These are phyloP conservation scores for Orobanche coerulescens DNA, from an alignment of 257 asterid species.

Conservation along the genomic window DNA sequence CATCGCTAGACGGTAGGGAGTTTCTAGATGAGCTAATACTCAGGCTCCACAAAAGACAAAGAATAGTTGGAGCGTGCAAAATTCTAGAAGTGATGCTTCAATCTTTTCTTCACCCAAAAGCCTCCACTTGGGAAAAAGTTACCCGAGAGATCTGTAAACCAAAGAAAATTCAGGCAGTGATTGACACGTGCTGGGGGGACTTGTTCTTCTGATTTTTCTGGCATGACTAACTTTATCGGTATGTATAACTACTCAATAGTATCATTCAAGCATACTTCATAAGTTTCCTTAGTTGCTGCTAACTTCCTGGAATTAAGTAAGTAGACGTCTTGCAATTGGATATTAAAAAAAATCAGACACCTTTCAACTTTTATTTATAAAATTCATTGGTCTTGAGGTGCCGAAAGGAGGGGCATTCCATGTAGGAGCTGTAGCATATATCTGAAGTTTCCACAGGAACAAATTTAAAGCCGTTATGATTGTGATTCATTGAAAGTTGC, in stretches of 20 bases:
- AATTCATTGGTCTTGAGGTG: too few relatives aligned
- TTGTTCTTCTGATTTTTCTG: constrained; percentile 43
- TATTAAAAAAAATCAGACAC: too few relatives aligned
- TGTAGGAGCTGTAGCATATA: neutral
- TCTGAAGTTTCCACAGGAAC: neutral
- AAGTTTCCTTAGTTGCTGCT: neutral
- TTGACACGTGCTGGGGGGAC: constrained; percentile 65
- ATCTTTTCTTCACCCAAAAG: constrained; percentile 53
- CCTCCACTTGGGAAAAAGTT: constrained; percentile 69
- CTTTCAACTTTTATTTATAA: too few relatives aligned
- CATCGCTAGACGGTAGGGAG: constrained; percentile 52
- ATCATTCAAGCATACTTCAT: neutral
- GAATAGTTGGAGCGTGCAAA: constrained; percentile 60
- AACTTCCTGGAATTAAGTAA: constrained; percentile 4
- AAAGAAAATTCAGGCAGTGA: constrained; percentile 53
- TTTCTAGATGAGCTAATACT: constrained; percentile 73
- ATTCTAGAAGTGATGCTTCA: constrained; percentile 79
- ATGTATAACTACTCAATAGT: neutral
- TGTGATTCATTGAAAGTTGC: neutral
- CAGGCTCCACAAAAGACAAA: constrained; percentile 54
- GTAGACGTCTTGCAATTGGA: neutral
- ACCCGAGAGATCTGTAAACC: constrained; percentile 57
- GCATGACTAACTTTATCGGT: constrained; percentile 20
- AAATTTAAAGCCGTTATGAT: neutral
- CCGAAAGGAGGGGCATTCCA: neutral